Conservation (phyloP, 2,329 filamentous ascomycete species). For the Monosporascus sp. region DNA sequence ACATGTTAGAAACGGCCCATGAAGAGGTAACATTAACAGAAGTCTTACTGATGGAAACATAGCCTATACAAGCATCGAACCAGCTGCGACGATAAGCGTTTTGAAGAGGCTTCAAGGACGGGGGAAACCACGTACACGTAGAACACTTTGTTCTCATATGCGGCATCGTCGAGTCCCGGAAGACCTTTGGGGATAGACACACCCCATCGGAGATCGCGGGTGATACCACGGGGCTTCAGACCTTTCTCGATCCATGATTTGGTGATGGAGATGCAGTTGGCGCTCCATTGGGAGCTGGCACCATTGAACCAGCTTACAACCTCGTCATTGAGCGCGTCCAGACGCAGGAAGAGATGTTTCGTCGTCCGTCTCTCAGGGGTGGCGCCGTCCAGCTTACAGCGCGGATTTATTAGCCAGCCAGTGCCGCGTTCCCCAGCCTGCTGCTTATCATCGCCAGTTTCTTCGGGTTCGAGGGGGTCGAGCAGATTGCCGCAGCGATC, state of each 20-base stretch:
- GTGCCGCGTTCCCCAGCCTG: constrained; percentile 28
- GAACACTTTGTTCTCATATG: constrained; percentile 64
- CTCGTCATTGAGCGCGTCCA: constrained; percentile 70
- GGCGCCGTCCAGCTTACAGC: constrained; percentile 85
- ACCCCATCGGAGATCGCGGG: constrained; percentile 89
- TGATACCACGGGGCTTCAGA: constrained; percentile 81
- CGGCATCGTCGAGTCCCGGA: constrained; percentile 25
- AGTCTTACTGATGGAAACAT: constrained; percentile 65
- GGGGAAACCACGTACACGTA: constrained; percentile 53
- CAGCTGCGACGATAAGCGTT: background rate
- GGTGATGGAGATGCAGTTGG: constrained; percentile 69
- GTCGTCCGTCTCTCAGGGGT: constrained; percentile 75
- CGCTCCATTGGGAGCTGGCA: background rate
- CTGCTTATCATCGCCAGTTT: constrained; percentile 27
- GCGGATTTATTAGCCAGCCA: constrained; percentile 66
- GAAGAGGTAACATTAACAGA: too few relatives aligned
- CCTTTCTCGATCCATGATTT: constrained; percentile 74
- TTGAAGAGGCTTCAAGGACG: background rate
- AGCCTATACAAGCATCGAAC: constrained; percentile 92
- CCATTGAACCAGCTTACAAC: constrained; percentile 70
- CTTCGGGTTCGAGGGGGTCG: constrained; percentile 59
- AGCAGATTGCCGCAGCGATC: constrained; percentile 68
- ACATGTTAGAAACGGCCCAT: too few relatives aligned
- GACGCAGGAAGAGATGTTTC: constrained; percentile 83
- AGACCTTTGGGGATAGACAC: constrained; percentile 38